These are phyloP conservation scores for Suhomyces coccinellae DNA, from an alignment of 1,139 yeast species.

Conservation along the genomic window DNA sequence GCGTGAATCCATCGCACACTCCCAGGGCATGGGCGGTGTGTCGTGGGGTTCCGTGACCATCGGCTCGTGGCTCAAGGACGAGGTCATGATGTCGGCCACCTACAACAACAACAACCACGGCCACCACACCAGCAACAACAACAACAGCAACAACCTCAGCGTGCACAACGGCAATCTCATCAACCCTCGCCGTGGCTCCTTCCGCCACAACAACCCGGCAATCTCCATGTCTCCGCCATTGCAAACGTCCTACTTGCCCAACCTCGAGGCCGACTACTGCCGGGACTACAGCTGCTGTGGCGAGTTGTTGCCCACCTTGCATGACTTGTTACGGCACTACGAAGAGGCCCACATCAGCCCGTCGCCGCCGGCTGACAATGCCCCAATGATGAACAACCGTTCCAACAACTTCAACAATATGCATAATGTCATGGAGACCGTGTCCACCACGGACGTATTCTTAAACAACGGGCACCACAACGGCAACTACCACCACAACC, in stretches of 20 bases:
- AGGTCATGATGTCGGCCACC: constrained; percentile 59
- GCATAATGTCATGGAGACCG: constrained; percentile 65
- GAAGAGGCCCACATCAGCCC: constrained; percentile 94
- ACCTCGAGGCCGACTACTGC: constrained; percentile 92
- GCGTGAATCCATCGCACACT: constrained; percentile 90
- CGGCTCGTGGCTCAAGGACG: constrained; percentile 95
- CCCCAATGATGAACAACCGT: constrained; percentile 35
- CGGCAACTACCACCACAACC: constrained; percentile 11
- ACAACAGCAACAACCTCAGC: constrained; percentile 14
- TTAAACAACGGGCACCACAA: constrained; percentile 36
- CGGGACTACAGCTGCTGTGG: constrained; percentile 97
- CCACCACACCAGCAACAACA: constrained; percentile 15
- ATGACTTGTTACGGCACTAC: constrained; percentile 89
- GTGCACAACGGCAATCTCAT: constrained; percentile 30
- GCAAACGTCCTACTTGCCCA: constrained; percentile 80
- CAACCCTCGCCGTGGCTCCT: constrained; percentile 47
- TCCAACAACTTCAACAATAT: constrained; percentile 40
- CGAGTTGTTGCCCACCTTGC: constrained; percentile 83
- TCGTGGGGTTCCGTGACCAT: constrained; percentile 98
- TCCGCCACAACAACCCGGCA: constrained; percentile 28
- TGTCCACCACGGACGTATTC: constrained; percentile 87
- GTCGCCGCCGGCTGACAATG: constrained; percentile 52
- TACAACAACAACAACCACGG: constrained; percentile 19
- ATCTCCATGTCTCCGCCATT: constrained; percentile 62
- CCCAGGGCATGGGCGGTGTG: constrained; percentile 97